Evolutionary conservation across 2,329 filamentous ascomycete genomes (phyloP), one percentile per base, ranked within the genome.

Genomic region (Phialophora tarda): DNA sequence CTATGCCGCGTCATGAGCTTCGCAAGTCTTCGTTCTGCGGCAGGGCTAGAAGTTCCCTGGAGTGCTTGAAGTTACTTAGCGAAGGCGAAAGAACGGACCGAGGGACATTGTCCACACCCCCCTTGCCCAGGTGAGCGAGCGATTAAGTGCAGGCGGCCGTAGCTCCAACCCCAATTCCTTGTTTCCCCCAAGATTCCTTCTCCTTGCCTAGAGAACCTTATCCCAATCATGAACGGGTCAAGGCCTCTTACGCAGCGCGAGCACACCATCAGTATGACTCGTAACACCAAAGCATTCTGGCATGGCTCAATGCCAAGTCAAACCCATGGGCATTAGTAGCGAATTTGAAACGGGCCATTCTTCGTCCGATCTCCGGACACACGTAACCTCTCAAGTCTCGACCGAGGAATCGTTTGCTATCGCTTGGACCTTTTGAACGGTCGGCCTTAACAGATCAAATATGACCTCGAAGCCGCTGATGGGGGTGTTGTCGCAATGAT

Each of bases 311-410:
- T 41, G 60, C 48, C 51, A 55, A 62, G 48, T 62, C 60, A 59
- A 53, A 54, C 62, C 38, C 34, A 38, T 57, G 28, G 44, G 59
- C 57, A 3, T 11, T 55, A 26, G 57, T 14, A 28, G 32, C 51
- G 53, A 48, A 56, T 26, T 50, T 62, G 59, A 63, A 66, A 63
- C 64, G 64, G 64, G 26, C 34, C 38, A 54, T 51, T 41, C 44
- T 59, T 12, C 50, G 47, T 48, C 64, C 64, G 59, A 66, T 11
- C 28, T 21, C 26, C 64, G 51, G 47, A 63, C 51, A 54, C 23
- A 59, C 32, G 23, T 50, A 59, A 53, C 44, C 62, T 55, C 12
- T 8, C 58, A 26, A 28, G 12, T 24, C 44, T 55, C 30, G 44
- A 23, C 14, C 30, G 57, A 30, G 7, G n/a, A 38, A 47, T 56